Percentiles rank a stretch among this genome's conserved stretches.
Conservation (phyloP, 2,329 filamentous ascomycete species). For the Thielaviopsis musarum region DNA sequence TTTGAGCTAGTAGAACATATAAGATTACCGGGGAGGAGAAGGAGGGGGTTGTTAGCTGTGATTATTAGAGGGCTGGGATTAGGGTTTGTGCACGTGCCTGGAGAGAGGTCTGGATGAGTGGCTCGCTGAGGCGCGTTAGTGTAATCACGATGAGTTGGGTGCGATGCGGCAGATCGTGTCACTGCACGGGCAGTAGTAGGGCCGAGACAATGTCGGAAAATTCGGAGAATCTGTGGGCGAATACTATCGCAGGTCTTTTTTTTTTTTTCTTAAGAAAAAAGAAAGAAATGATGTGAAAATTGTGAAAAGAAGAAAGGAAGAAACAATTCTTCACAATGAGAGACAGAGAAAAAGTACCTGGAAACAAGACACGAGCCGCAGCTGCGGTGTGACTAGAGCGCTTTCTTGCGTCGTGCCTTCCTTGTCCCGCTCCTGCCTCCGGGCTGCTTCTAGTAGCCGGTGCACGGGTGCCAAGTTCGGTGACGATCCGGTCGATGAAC, state of each 20-base stretch:
- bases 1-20: conserved; percentile 79
- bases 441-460: too few species aligned
- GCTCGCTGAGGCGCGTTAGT: conserved; percentile 64
- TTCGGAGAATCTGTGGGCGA: not conserved
- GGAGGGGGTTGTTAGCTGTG: not conserved
- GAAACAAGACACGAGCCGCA: too few species aligned
- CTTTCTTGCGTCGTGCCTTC: too few species aligned
- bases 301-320: not conserved
- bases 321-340: not conserved
- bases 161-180: conserved; percentile 59
- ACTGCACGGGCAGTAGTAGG: conserved; percentile 20
- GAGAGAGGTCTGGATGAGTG: conserved; percentile 61
- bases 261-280: not conserved
- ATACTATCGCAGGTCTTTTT: too few species aligned
- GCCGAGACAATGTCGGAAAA: not conserved
- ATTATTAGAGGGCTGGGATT: too few species aligned
- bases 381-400: too few species aligned
- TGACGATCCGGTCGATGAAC: too few species aligned
- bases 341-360: not conserved
- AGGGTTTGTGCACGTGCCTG: conserved; percentile 21
- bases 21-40: conserved; percentile 32
- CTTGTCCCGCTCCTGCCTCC: too few species aligned
- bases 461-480: too few species aligned
- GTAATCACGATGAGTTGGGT: conserved; percentile 63
- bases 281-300: not conserved